Base-by-base conservation (phyloP, 2,329 filamentous ascomycete species). In the Aspergillus terreus region DNA sequence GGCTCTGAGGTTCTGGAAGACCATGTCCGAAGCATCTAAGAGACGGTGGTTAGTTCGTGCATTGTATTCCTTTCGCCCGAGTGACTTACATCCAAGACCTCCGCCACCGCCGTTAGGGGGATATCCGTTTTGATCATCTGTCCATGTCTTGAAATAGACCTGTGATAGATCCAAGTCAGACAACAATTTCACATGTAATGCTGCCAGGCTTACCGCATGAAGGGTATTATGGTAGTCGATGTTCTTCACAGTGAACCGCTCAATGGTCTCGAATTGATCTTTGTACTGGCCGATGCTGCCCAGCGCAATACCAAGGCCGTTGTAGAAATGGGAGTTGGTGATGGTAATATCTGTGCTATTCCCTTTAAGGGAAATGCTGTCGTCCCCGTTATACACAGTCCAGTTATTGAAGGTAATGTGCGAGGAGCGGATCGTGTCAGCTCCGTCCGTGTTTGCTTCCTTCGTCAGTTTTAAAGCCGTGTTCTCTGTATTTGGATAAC, bases 141-240 rank as follows among this genome's bases (percentile, higher is more conserved):
- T 80, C 82, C 82, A 84, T 0, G 80, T 83, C 68, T 84, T 84
- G 53, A 83, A 63, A 56, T 81, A 81, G n/a, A 71, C 45, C 56
- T 58, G 38, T 7, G 7, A n/a, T 14, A 15, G 21, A 23, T 23
- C 14, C 15, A 9, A 6, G 23, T 38, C n/a, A 17, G 35, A 38
- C 23, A 38, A 4, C 9, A 12, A 25, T 4, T 2, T 19, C 12
- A 21, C 32, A 47, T 15, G 19, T 4, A 12, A 46, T 30, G 17
- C 30, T 1, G n/a, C 12, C 25, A 15, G n/a, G 15, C 53, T 14
- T 17, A 59, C 72, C 1, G 71, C 76, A 54, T 81, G 75, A 1
- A 72, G 59, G 4, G 76, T 80, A 51, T 77, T 71, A 44, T 71
- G 57, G 47, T 75, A 74, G 2, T 67, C 69, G 30, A 82, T 71